Base-by-base conservation (phyloP, 108 stramenopile genomes). In the Seminavis robusta region DNA sequence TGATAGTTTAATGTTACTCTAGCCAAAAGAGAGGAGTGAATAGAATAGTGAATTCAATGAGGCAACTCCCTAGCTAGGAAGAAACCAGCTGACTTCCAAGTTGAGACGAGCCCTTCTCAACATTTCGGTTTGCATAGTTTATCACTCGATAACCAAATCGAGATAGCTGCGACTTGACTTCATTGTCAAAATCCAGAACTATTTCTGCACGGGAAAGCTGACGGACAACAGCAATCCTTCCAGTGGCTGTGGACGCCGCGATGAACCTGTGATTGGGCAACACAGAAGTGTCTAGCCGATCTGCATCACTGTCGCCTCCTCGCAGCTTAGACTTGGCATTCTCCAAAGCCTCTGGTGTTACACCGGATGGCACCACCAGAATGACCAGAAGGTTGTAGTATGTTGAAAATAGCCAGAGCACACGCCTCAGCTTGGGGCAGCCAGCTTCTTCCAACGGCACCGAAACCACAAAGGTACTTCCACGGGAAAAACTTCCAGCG, bases 251-350 rank as follows among this genome's bases (percentile, higher is more conserved):
- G 20, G 39, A 28, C 6, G 65, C 23, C 13, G 47, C 26, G 19
- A 66, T 4, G 27, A 66, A 48, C 25, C 65, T 39, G 40, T 66
- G 65, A 49, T 46, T 20, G 1, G 65, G 65, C 7, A 66, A 42
- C 3, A 66, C 38, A 25, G 47, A 4, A 27, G 21, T 5, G 23
- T 24, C 21, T 15, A 16, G 21, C 23, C n/a, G 20, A 11, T 48
- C 13, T 31, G 32, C 10, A 25, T 30, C 29, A 53, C 20, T 47
- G 27, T 26, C 1, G 59, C 30, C 32, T 10, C 23, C 8, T 53
- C 34, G 34, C 20, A 15, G 23, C 9, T 33, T 17, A 1, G 46
- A 15, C 15, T 33, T 47, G n/a, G n/a, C n/a, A n/a, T n/a, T n/a
- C n/a, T n/a, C n/a, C n/a, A n/a, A n/a, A n/a, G n/a, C n/a, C n/a